Base-by-base conservation (phyloP, 345 rosid genomes). In the Reutealis trisperma region DNA sequence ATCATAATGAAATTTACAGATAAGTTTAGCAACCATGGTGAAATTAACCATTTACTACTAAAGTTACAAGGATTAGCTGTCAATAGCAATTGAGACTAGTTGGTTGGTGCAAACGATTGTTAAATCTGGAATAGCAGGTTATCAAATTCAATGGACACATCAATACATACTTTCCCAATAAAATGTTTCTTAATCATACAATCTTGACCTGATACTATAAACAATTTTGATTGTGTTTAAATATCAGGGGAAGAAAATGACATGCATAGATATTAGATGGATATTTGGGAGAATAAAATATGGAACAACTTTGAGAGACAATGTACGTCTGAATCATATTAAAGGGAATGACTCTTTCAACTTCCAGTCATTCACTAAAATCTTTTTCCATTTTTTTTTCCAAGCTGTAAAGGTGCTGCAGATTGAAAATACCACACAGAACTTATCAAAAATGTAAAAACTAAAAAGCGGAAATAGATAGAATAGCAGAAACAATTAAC, bases 351-450 rank as follows among this genome's bases (percentile, higher is more conserved):
- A n/a, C 15, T 19, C 49, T 42, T 55, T 66, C 10, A 12, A 41
- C 1, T 11, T 57, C 34, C 0, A 37, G 30, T 58, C 32, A 71
- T 41, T 51, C 27, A 57, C 54, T 54, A 71, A 41, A n/a, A 2
- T 6, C 19, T 37, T 34, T 66, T 71, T 41, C 34, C 13, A n/a
- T n/a, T 59, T 55, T 27, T 55, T 27, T 37, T 22, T 37, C 64
- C 47, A 21, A 55, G 19, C 25, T 12, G 1, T 32, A 68, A 19
- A 10, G 22, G 32, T 55, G 57, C 66, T 60, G 67, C 15, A 14
- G 24, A 72, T 59, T 14, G 75, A 72, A 42, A 15, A 42, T 19
- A 60, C 32, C 34, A 72, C 41, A 66, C 41, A 60, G 62, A 22
- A 60, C 24, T 22, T 22, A 72, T 25, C 0, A 9, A 59, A 37